Conservation (phyloP, 305 asterid species). For the Caryopteris hybrid region DNA sequence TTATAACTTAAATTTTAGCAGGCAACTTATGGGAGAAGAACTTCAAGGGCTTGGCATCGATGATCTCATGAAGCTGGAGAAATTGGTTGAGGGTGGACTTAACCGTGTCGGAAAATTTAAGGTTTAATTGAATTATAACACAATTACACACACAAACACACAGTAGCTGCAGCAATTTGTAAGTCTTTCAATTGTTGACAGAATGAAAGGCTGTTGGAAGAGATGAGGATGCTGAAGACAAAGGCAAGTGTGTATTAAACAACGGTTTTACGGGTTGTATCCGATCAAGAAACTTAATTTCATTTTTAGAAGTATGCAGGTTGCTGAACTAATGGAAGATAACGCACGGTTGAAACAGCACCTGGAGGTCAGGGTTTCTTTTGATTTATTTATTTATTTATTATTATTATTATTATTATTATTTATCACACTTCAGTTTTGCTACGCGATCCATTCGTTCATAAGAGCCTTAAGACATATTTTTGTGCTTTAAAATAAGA, state of each 20-base stretch:
- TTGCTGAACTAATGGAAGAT: neutral
- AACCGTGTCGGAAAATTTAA: conserved; percentile 39
- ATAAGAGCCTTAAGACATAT: too few relatives aligned
- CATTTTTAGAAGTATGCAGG: neutral
- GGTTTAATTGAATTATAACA: conserved; percentile 31
- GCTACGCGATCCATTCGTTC: too few relatives aligned
- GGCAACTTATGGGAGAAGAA: conserved; percentile 63
- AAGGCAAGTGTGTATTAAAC: conserved; percentile 44
- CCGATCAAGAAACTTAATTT: too few relatives aligned
- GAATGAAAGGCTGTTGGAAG: conserved; percentile 37
- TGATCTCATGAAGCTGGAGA: conserved; percentile 57
- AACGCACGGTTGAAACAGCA: neutral
- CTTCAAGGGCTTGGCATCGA: conserved; percentile 46
- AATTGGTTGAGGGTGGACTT: conserved; percentile 41
- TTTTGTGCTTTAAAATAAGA: too few relatives aligned
- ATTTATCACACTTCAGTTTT: too few relatives aligned
- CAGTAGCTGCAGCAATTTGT: neutral
- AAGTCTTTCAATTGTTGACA: conserved; percentile 22
- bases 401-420: too few relatives aligned
- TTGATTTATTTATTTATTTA: too few relatives aligned
- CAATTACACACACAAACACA: neutral
- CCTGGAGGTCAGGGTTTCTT: too few relatives aligned
- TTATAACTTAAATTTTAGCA: neutral
- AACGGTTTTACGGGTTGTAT: too few relatives aligned
- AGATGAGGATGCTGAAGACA: conserved; percentile 42